A percentile compares a stretch with the other conserved stretches of the same genome.
Evolutionary conservation across 2,329 filamentous ascomycete genomes (phyloP).

Genomic region (Arthrobotrys pseudoclavata): DNA sequence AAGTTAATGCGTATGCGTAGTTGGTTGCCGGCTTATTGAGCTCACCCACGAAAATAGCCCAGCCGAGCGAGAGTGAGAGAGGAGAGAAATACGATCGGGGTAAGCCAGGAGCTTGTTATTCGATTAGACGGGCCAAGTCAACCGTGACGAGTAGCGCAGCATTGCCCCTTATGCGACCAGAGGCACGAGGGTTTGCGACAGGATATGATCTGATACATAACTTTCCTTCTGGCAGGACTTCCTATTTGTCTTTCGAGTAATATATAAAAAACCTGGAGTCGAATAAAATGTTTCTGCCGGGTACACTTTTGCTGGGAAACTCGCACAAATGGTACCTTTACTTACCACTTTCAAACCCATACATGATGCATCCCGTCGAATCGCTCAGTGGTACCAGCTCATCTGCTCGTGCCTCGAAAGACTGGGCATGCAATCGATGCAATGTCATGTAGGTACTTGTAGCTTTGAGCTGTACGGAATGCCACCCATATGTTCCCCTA

Average conservation of each 20-base stretch:
- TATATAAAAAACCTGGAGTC: slow-evolving; percentile 46
- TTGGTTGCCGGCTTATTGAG: slow-evolving; percentile 33
- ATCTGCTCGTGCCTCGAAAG: slow-evolving; percentile 35
- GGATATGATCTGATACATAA: slow-evolving; percentile 29
- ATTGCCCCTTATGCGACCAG: slow-evolving; percentile 45
- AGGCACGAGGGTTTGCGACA: slow-evolving; percentile 17
- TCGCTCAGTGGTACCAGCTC: slow-evolving; percentile 57
- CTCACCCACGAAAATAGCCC: slow-evolving; percentile 27
- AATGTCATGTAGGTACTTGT: slow-evolving; percentile 59
- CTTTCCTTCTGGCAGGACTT: slow-evolving; percentile 37
- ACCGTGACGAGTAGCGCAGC: slow-evolving; percentile 26
- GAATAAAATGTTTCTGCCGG: slow-evolving; percentile 18
- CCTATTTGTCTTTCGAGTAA: slow-evolving; percentile 58
- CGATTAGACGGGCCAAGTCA: slow-evolving; percentile 1
- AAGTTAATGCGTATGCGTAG: slow-evolving; percentile 49
- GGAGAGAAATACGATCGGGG: not conserved
- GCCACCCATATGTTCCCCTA: slow-evolving; percentile 7
- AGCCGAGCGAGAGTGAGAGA: not conserved
- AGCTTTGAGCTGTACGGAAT: slow-evolving; percentile 49
- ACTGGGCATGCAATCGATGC: slow-evolving; percentile 37
- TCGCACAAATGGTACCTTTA: slow-evolving; percentile 15
- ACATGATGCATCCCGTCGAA: slow-evolving; percentile 4
- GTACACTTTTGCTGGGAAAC: slow-evolving; percentile 22
- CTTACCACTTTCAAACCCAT: not conserved
- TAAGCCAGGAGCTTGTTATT: slow-evolving; percentile 11